Evolutionary conservation across 495 filamentous ascomycete species (phyloP), one percentile per base, ranked within the genome.

Genomic region (Evernia prunastri): DNA sequence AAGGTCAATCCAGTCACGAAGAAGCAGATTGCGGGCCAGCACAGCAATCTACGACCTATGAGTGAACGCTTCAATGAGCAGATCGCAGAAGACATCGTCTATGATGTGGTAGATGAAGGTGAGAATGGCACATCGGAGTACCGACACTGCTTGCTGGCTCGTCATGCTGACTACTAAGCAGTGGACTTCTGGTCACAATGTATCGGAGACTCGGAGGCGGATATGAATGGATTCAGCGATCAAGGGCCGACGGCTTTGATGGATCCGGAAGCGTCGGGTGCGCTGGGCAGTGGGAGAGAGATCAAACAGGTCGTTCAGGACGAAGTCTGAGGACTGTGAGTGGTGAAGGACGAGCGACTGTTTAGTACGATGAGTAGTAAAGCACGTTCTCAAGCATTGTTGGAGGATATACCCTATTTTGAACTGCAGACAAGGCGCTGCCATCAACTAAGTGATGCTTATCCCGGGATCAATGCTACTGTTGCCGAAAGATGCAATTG

Each of bases 21-120:
- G 45, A 60, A 67, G 36, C 66, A 57, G 23, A 60, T 68, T 49
- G 42, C 42, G 23, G 67, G 69, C 23, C 75, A 59, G 67, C 72
- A 23, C 42, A 66, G 61, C 36, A 40, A 58, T 42, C 58, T 90
- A 4, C 78, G 80, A 39, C 77, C 89, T 1, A 80, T 96, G 29
- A 80, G 84, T 9, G 92, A 96, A 63, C 82, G 94, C 15, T 97
- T 91, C 74, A 83, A 89, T 69, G 94, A 97, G 73, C 92, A 97
- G 77, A 93, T 97, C 66, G 92, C 88, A 5, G 95, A 99, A 75
- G 95, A 97, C 71, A 82, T 97, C 11, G 78, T 92, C 43, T 96
- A 91, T 68, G 93, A 97, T 73, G 81, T 97, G 42, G 80, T 96
- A 20, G 94, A 98, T 45, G 51, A 54, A 54, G 51, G 51, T 54